Conservation (phyloP, 345 rosid species). For the Hibiscus trionum region DNA sequence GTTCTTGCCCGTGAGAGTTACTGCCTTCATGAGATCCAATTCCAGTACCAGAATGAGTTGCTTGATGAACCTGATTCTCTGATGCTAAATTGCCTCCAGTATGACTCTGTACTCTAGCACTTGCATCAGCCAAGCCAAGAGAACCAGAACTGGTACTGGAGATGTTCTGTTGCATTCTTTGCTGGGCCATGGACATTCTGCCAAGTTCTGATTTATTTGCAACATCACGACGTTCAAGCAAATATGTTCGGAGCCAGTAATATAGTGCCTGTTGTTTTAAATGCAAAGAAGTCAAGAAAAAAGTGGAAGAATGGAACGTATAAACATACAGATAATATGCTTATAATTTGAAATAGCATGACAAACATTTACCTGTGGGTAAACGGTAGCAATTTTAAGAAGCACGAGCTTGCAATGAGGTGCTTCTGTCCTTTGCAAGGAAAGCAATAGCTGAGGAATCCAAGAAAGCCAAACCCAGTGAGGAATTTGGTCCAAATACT, state of each 20-base stretch:
- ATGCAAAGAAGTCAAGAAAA: conserved; percentile 10
- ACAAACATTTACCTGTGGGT: conserved; percentile 62
- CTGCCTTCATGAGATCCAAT: conserved; percentile 73
- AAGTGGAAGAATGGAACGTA: background rate
- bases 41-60: conserved; percentile 43
- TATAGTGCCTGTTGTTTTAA: conserved; percentile 62
- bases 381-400: conserved; percentile 77
- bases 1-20: conserved; percentile 79
- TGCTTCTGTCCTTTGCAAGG: conserved; percentile 94
- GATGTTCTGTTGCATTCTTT: conserved; percentile 82
- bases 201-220: conserved; percentile 77
- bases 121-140: conserved; percentile 45
- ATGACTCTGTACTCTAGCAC: conserved; percentile 42
- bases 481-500: conserved; percentile 88
- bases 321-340: background rate
- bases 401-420: conserved; percentile 96
- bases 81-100: conserved; percentile 42
- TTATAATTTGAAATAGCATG: background rate
- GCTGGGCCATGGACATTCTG: conserved; percentile 84
- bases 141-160: conserved; percentile 45
- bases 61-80: conserved; percentile 66
- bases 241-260: conserved; percentile 97
- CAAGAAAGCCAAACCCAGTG: conserved; percentile 99
- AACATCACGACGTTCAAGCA: conserved; percentile 96
- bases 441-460: conserved; percentile 94